phyloP scores from a whole-genome alignment of 305 asterid genomes.

The Lippia alba region DNA sequence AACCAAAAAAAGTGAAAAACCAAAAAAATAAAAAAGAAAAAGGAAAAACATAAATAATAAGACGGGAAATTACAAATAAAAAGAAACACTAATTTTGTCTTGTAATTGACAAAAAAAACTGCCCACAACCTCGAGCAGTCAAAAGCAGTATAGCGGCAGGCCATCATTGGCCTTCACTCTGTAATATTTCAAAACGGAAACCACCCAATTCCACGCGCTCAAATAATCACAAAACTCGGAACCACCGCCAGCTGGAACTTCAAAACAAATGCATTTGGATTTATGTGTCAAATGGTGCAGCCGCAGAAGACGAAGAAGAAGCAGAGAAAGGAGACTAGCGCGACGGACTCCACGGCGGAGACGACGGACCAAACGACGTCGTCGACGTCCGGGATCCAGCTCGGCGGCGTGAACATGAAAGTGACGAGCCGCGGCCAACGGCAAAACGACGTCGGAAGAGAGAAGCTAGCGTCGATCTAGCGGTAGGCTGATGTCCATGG shows the following conservation, averaged over 20 bases:
- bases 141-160: slow-evolving; percentile 20
- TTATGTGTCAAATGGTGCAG: slow-evolving; percentile 64
- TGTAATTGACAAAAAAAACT: slow-evolving; percentile 22
- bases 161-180: slow-evolving; percentile 14
- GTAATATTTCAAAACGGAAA: slow-evolving; percentile 14
- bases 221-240: not conserved
- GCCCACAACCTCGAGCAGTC: slow-evolving; percentile 26
- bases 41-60: too few species aligned
- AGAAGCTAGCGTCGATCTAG: slow-evolving; percentile 61
- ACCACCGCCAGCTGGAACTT: not conserved
- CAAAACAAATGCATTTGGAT: too few species aligned
- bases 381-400: slow-evolving; percentile 54
- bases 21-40: not conserved
- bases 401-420: slow-evolving; percentile 58
- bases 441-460: slow-evolving; percentile 71
- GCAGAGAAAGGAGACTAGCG: slow-evolving; percentile 83
- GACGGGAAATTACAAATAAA: too few species aligned
- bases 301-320: slow-evolving; percentile 95
- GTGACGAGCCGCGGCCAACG: slow-evolving; percentile 74
- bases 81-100: too few species aligned
- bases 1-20: not conserved
- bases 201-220: slow-evolving; percentile 32
- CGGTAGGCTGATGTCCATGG: slow-evolving; percentile 39
- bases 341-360: slow-evolving; percentile 83
- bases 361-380: slow-evolving; percentile 71